phyloP scores from a whole-genome alignment of 371 early-diverging fungal genomes.

The Catenaria anguillulae region DNA sequence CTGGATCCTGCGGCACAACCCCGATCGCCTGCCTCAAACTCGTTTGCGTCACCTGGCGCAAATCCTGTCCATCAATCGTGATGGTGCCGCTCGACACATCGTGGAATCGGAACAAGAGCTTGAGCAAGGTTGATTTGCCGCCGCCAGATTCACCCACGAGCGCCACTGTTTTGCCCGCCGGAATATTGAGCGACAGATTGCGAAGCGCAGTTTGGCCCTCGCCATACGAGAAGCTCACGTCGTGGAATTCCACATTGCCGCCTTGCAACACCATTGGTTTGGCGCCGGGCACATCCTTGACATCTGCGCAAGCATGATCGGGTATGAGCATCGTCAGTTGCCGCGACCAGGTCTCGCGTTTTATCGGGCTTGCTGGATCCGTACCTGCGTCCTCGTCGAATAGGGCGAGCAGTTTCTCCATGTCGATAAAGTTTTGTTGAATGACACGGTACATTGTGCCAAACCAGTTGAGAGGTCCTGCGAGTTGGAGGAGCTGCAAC shows the following conservation, averaged over 20 bases:
- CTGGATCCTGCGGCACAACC: constrained; percentile 77
- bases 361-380: no score
- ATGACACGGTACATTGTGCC: constrained; percentile 35
- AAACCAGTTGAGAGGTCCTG: constrained; percentile 36
- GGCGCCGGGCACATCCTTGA: constrained; percentile 33
- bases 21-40: constrained; percentile 58
- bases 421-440: constrained; percentile 56
- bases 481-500: constrained; percentile 29
- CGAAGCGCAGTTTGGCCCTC: constrained; percentile 29
- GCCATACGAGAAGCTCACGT: constrained; percentile 46
- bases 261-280: constrained; percentile 1
- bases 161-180: constrained; percentile 41
- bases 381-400: no score
- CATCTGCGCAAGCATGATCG: constrained; percentile 52
- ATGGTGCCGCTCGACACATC: constrained; percentile 67
- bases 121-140: constrained; percentile 71
- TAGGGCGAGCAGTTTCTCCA: no score
- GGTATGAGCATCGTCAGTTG: constrained; percentile 78
- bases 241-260: constrained; percentile 13
- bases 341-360: no score
- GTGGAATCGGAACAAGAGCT: constrained; percentile 82
- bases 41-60: constrained; percentile 46
- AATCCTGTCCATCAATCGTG: constrained; percentile 74
- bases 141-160: constrained; percentile 12
- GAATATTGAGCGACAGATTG: constrained; percentile 38